Evolutionary conservation across 1,284 basidiomycete genomes (phyloP), one percentile per base, ranked within the genome.

Genomic region (Rhodofomes roseus): DNA sequence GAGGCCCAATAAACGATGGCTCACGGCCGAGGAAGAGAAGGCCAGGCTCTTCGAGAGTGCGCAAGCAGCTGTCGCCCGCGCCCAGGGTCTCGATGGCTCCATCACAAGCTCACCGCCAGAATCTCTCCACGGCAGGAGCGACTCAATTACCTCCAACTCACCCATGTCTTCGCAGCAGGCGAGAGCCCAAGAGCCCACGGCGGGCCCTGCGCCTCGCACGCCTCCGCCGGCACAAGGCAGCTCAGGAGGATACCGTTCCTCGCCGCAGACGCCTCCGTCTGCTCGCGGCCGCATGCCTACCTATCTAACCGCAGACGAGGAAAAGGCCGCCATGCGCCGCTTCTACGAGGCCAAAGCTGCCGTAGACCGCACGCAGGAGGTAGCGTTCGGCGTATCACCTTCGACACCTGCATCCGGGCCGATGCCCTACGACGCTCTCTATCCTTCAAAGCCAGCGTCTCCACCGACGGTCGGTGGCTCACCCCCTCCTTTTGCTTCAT

Each of bases 1-100:
- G 31, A 43, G 53, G 25, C 61, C 55, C n/a, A 54, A 18, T 11
- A 54, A 37, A 39, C 41, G 53, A 25, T 92, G 87, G 88, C 77
- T 76, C 4, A 81, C 84, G 0, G 87, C 90, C 0, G 89, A 90
- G 70, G 81, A 86, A 62, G 90, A 93, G 69, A 92, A 92, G 68
- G 70, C 81, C 2, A 77, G 80, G 31, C 70, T 93, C 20, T 95
- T 82, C 72, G 79, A 88, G 57, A 71, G 83, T 53, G 92, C 92
- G 0, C 84, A 85, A 66, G 80, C 78, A 1, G 82, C 80, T 22
- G 87, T 82, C 2, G 59, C 54, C 34, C 60, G 62, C 14, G 60
- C 59, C 11, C 64, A 59, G 6, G 61, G 61, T 8, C 23, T 57
- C 16, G 60, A 61, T 14, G 57, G 57, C 22, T 60, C 61, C 50